Conservation (phyloP, 2,329 filamentous ascomycete genomes). For the Scopulariopsis brevicaulis region DNA sequence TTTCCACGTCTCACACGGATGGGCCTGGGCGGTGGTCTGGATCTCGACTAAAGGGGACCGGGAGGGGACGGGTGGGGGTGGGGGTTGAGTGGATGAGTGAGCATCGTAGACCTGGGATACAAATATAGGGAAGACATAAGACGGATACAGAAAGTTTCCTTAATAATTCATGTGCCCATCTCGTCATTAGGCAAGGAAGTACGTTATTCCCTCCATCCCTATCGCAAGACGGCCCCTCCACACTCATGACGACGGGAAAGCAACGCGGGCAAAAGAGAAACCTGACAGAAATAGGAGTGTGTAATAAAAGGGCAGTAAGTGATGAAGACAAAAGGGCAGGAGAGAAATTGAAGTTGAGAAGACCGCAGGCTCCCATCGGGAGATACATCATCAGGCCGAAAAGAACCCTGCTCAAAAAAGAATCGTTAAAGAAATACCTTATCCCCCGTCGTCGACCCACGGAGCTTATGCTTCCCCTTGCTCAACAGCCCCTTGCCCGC, state of each 20-base stretch:
- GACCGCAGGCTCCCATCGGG: neutral
- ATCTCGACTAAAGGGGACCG: neutral
- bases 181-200: neutral
- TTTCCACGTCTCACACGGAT: neutral
- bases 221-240: neutral
- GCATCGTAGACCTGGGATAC: neutral
- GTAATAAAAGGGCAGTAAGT: neutral
- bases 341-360: too few relatives aligned
- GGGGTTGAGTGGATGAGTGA: neutral
- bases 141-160: neutral
- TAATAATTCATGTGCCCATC: neutral
- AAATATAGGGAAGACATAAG: conserved; percentile 6
- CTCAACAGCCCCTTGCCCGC: conserved; percentile 85
- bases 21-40: neutral
- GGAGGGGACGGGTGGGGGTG: neutral
- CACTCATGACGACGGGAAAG: neutral
- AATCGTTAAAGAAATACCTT: conserved; percentile 70
- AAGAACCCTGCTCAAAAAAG: neutral
- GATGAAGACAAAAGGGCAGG: neutral
- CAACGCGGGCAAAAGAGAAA: conserved; percentile 11
- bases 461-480: conserved; percentile 79
- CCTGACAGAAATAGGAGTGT: neutral
- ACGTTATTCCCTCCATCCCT: neutral
- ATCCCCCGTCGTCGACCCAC: conserved; percentile 52
- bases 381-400: neutral